Percentiles rank a stretch among this genome's conserved stretches.
Evolutionary conservation across 192 early-diverging fungal genomes (phyloP).

Genomic region (Podochytrium sp.): DNA sequence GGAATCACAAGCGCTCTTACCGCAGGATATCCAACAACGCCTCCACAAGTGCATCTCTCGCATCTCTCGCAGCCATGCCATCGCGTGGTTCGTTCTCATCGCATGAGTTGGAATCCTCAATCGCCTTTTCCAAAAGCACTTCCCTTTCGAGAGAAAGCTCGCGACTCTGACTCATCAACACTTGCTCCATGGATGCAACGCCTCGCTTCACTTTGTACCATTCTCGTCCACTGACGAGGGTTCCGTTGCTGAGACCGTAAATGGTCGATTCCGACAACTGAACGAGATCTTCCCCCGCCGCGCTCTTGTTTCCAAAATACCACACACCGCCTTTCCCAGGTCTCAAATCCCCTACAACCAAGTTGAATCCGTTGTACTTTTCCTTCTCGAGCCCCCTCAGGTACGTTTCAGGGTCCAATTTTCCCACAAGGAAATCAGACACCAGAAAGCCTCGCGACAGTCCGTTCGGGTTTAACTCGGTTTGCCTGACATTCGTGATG

Average conservation of each 20-base stretch:
- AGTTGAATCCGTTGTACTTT: slow-evolving; percentile 50
- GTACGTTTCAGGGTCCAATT: slow-evolving; percentile 4
- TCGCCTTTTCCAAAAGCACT: not conserved
- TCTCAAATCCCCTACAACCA: slow-evolving; percentile 38
- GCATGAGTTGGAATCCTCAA: too few species aligned
- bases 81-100: too few species aligned
- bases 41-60: not conserved
- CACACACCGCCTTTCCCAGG: slow-evolving; percentile 8
- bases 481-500: slow-evolving; percentile 47
- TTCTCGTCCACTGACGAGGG: slow-evolving; percentile 27
- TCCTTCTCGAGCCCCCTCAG: not conserved
- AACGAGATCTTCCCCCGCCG: not conserved
- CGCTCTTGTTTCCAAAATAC: slow-evolving; percentile 37
- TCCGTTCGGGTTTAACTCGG: slow-evolving; percentile 19
- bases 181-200: not conserved
- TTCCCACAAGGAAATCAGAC: slow-evolving; percentile 35
- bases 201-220: slow-evolving; percentile 19
- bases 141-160: too few species aligned
- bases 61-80: too few species aligned
- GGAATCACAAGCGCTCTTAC: too few species aligned
- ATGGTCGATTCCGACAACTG: slow-evolving; percentile 16
- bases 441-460: slow-evolving; percentile 43
- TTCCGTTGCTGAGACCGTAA: slow-evolving; percentile 44
- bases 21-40: not conserved
- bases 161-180: not conserved